These are phyloP conservation scores for Colletotrichum sp. DNA, from an alignment of 2,329 filamentous ascomycete genomes.

Conservation along the genomic window DNA sequence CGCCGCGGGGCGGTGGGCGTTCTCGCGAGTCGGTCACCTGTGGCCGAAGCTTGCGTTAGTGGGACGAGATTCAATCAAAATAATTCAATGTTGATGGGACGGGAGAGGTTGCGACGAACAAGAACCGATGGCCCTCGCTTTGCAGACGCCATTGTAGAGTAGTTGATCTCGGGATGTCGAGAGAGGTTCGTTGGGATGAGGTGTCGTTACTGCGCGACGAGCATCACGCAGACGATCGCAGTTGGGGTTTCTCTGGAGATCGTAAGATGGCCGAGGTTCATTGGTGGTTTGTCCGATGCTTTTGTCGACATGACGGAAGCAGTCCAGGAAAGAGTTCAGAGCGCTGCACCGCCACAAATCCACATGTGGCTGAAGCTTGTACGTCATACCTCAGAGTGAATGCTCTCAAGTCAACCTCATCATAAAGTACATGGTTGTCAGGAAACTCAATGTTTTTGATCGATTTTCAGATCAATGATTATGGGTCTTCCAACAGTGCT, in stretches of 20 bases:
- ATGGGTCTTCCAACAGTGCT: rapidly evolving
- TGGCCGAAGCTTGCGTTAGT: slow-evolving; percentile 21
- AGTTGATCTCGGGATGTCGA: background rate
- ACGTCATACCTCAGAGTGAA: background rate
- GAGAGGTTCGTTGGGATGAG: background rate
- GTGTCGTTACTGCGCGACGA: background rate
- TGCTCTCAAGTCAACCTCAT: background rate
- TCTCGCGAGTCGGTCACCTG: slow-evolving; percentile 44
- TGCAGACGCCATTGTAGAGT: slow-evolving; percentile 42
- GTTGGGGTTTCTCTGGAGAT: background rate
- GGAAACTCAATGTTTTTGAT: background rate
- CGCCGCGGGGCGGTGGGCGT: slow-evolving; percentile 34
- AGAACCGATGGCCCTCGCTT: slow-evolving; percentile 67
- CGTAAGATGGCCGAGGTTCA: background rate
- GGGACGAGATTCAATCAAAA: background rate
- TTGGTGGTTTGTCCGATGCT: background rate
- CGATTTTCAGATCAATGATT: background rate
- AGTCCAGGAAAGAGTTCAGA: slow-evolving; percentile 10
- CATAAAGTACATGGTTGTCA: background rate
- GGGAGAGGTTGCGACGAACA: slow-evolving; percentile 41
- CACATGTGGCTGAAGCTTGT: slow-evolving; percentile 4
- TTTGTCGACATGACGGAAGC: slow-evolving; percentile 10
- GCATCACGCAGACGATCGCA: background rate
- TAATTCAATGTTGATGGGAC: background rate
- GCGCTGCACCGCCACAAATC: slow-evolving; percentile 6